A percentile compares a stretch with the other conserved stretches of the same genome.
phyloP scores from a whole-genome alignment of 78 protist species.

The Dictyostelium intermedium region DNA sequence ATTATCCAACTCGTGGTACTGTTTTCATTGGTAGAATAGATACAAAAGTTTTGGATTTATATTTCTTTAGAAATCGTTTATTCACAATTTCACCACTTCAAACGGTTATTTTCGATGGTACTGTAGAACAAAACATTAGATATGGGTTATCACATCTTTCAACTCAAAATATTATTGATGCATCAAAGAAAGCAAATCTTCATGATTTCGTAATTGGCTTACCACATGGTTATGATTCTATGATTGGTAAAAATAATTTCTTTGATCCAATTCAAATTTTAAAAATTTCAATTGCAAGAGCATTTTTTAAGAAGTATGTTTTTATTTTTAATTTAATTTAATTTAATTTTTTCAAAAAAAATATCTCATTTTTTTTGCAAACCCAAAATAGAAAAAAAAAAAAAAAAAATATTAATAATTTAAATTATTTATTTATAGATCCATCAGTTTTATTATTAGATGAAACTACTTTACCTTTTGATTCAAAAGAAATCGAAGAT shows the following conservation, averaged over 20 bases:
- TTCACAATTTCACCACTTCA: slow-evolving; percentile 15
- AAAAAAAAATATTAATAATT: too few relatives aligned
- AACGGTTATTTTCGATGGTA: slow-evolving; percentile 49
- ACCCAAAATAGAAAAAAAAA: too few relatives aligned
- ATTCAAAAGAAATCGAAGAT: slow-evolving; percentile 6
- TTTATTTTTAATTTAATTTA: neutral
- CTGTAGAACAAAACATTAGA: slow-evolving; percentile 73
- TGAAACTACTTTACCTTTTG: slow-evolving; percentile 35
- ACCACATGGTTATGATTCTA: slow-evolving; percentile 88
- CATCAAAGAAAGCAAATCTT: slow-evolving; percentile 89
- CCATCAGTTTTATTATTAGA: slow-evolving; percentile 56
- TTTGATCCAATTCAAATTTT: neutral
- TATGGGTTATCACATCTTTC: slow-evolving; percentile 58
- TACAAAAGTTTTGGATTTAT: slow-evolving; percentile 36
- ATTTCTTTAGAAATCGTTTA: neutral
- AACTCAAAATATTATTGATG: slow-evolving; percentile 74
- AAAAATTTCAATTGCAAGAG: slow-evolving; percentile 73
- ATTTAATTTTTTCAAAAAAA: too few relatives aligned
- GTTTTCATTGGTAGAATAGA: slow-evolving; percentile 40
- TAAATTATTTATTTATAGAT: too few relatives aligned
- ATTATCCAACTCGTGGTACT: slow-evolving; percentile 62
- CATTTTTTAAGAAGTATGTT: slow-evolving; percentile 50
- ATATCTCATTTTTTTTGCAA: too few relatives aligned
- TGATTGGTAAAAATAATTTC: slow-evolving; percentile 80
- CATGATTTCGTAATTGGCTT: slow-evolving; percentile 91